These are phyloP conservation scores for Didymellaceae sp. DNA, from an alignment of 2,329 filamentous ascomycete genomes.

Conservation along the genomic window DNA sequence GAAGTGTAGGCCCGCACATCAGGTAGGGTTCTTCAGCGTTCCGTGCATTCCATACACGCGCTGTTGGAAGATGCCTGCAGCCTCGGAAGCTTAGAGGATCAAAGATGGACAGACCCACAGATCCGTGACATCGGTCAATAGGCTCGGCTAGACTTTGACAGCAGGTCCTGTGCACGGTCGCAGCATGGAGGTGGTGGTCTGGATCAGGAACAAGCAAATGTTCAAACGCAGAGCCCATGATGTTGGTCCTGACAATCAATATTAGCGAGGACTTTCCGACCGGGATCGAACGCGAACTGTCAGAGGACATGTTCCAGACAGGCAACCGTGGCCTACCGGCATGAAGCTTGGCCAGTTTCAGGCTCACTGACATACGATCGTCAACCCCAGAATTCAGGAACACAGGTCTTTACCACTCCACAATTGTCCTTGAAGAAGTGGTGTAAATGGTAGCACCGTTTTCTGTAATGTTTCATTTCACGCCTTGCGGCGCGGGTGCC, in stretches of 20 bases:
- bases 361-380: conserved; percentile 14
- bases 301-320: conserved; percentile 46
- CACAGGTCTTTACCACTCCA: neutral
- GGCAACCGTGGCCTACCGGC: conserved; percentile 35
- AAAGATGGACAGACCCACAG: conserved; percentile 28
- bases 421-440: neutral
- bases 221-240: conserved; percentile 35
- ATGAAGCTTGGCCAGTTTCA: conserved; percentile 47
- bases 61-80: conserved; percentile 43
- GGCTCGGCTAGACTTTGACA: conserved; percentile 29
- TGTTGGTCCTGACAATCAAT: conserved; percentile 27
- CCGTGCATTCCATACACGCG: conserved; percentile 43
- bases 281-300: conserved; percentile 41
- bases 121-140: conserved; percentile 37
- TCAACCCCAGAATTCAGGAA: neutral
- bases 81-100: conserved; percentile 28
- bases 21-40: conserved; percentile 30
- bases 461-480: conserved; percentile 15
- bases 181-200: conserved; percentile 25
- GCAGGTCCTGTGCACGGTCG: conserved; percentile 21
- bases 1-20: conserved; percentile 22
- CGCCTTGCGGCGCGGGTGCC: conserved; percentile 1
- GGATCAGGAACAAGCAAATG: conserved; percentile 36
- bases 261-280: conserved; percentile 27
- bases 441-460: conserved; percentile 8